Conservation (phyloP, 2,329 filamentous ascomycete species). For the Colletotrichum eremochloae region DNA sequence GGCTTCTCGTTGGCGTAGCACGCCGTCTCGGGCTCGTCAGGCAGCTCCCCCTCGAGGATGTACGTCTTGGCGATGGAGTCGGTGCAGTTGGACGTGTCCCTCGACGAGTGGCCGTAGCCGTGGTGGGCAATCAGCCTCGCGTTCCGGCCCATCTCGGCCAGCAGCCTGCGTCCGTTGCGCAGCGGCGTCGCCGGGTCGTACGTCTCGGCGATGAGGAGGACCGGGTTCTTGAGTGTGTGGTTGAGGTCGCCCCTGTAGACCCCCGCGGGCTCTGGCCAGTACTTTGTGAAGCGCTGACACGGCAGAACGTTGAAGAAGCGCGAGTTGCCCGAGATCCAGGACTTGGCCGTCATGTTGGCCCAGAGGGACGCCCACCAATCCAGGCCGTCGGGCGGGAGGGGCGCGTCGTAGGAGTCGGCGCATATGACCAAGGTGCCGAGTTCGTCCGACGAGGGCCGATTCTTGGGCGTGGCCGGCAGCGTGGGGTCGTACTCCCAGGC, state of each 20-base stretch:
- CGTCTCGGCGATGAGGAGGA: conserved; percentile 62
- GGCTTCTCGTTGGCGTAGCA: conserved; percentile 64
- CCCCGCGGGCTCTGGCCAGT: conserved; percentile 62
- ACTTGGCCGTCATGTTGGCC: conserved; percentile 60
- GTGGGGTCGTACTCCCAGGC: conserved; percentile 59
- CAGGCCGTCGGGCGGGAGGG: conserved; percentile 53
- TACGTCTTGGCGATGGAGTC: conserved; percentile 56
- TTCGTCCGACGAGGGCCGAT: conserved; percentile 54
- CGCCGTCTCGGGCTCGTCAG: conserved; percentile 56
- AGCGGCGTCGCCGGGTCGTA: conserved; percentile 65
- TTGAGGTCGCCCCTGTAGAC: conserved; percentile 62
- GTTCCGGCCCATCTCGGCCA: conserved; percentile 61
- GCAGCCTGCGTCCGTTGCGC: conserved; percentile 60
- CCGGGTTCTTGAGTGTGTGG: conserved; percentile 57
- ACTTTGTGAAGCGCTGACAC: conserved; percentile 59
- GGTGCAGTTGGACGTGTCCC: conserved; percentile 61
- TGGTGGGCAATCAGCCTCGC: conserved; percentile 63
- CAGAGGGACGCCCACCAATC: conserved; percentile 62
- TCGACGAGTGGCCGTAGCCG: conserved; percentile 62
- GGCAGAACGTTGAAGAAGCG: conserved; percentile 61
- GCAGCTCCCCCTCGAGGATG: conserved; percentile 57
- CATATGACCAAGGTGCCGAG: conserved; percentile 59
- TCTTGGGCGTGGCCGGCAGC: conserved; percentile 46
- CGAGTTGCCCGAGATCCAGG: conserved; percentile 62
- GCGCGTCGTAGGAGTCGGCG: conserved; percentile 60